Evolutionary conservation across 345 rosid species (phyloP), one percentile per base, ranked within the genome.

Genomic region (Acer negundo): DNA sequence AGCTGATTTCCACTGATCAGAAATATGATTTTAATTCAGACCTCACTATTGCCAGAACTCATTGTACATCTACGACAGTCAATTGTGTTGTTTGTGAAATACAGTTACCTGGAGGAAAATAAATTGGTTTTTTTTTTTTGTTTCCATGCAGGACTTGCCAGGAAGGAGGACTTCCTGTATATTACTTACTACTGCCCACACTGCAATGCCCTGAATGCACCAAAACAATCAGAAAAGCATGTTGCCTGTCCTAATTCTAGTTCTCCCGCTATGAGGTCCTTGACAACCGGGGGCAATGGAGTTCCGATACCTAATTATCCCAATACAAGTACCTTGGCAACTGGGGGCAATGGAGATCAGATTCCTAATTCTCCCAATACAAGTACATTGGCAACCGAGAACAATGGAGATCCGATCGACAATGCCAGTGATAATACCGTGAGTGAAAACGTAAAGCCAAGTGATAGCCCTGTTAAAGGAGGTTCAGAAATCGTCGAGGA

Each of bases 111-210:
- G 46, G 46, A 20, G n/a, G 65, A 75, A 11, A 75, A 31, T 40
- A 28, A 35, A n/a, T 49, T 49, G 42, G 53, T 20, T 79, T 59
- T 10, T 44, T 59, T 10, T 44, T 72, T 7, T 26, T 72, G 61
- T 51, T 49, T 23, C 24, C 65, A 1, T 24, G 68, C 87, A 93
- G 98, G 99, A 76, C 98, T 93, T 78, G 92, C 89, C 17, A 82
- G 89, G 85, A 93, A 90, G 84, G 98, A 93, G 86, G 98, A 95
- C 80, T 92, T 87, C 19, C 89, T 88, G 0, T 93, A 83, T 72
- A 83, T 91, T 12, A 92, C 94, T 10, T 95, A 91, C 69, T 95
- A 90, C 80, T 95, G 98, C 75, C 98, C 99, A 24, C 98, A 92
- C 81, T 95, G 99, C 69, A 83, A 74, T 22, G 99, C 92, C 64